These are phyloP conservation scores for Blastobotrys terrestris DNA, from an alignment of 805 yeast species.

Conservation along the genomic window DNA sequence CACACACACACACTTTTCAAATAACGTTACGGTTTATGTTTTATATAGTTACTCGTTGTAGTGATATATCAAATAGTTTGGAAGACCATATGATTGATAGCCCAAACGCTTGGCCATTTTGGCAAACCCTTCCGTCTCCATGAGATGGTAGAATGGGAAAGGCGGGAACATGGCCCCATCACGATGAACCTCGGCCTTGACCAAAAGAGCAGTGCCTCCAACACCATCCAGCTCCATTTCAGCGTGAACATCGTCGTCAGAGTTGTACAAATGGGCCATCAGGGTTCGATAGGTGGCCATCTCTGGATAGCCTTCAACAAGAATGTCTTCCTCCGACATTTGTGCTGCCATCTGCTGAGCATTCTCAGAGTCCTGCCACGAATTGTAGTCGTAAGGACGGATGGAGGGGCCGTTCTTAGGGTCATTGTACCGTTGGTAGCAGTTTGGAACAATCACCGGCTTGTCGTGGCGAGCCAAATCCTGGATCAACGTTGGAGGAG, in stretches of 20 bases:
- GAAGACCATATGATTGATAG: slow-evolving; percentile 85
- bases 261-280: slow-evolving; percentile 83
- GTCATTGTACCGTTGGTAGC: slow-evolving; percentile 75
- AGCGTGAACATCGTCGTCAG: slow-evolving; percentile 51
- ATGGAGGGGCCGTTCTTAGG: slow-evolving; percentile 50
- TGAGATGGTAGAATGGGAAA: slow-evolving; percentile 92
- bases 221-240: slow-evolving; percentile 93
- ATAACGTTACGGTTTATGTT: no score
- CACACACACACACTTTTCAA: no score
- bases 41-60: slow-evolving; percentile 63
- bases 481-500: slow-evolving; percentile 76
- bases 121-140: slow-evolving; percentile 97
- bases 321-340: slow-evolving; percentile 81
- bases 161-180: slow-evolving; percentile 99
- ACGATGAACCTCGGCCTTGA: slow-evolving; percentile 95
- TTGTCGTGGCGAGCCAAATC: slow-evolving; percentile 81
- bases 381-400: slow-evolving; percentile 92
- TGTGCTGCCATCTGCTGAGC: slow-evolving; percentile 68
- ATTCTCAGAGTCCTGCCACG: slow-evolving; percentile 72
- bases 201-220: slow-evolving; percentile 95
- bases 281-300: slow-evolving; percentile 90
- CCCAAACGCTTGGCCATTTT: slow-evolving; percentile 93
- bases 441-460: slow-evolving; percentile 87
- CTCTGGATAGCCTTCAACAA: slow-evolving; percentile 92
- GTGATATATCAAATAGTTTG: slow-evolving; percentile 90